Evolutionary conservation across 371 early-diverging fungal species (phyloP).

Genomic region (Mortierella sp.): DNA sequence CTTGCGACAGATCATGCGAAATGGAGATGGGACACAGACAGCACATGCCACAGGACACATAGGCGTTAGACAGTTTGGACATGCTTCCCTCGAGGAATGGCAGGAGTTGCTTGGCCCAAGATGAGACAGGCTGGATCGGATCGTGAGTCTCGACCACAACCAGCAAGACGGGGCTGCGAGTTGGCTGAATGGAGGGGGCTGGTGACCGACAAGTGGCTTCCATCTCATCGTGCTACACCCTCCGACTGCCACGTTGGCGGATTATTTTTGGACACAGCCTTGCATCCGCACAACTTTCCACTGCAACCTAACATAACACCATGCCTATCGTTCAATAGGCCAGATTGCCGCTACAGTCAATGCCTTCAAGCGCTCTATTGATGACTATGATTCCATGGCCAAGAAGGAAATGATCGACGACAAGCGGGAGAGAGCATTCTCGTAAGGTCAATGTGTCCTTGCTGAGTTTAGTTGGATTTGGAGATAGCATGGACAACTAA

Average conservation of each 20-base stretch:
- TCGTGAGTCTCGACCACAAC: not conserved
- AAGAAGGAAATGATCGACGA: conserved; percentile 78
- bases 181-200: too few species aligned
- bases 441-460: conserved; percentile 58
- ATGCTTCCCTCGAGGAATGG: not conserved
- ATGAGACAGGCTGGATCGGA: not conserved
- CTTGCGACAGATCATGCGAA: not conserved
- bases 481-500: not conserved
- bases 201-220: not conserved
- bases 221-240: not conserved
- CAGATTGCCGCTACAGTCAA: conserved; percentile 76
- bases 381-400: conserved; percentile 78
- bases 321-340: conserved; percentile 56
- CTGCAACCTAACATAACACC: conserved; percentile 1
- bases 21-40: not conserved
- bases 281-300: not conserved
- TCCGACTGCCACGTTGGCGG: conserved; percentile 14
- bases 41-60: too few species aligned
- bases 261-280: conserved; percentile 14
- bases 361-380: conserved; percentile 73
- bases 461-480: not conserved
- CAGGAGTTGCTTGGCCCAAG: not conserved
- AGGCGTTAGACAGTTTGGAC: too few species aligned
- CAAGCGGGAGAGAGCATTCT: conserved; percentile 79
- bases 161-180: not conserved